phyloP scores from a whole-genome alignment of 2,329 filamentous ascomycete species.

The Aspergillus sp. region DNA sequence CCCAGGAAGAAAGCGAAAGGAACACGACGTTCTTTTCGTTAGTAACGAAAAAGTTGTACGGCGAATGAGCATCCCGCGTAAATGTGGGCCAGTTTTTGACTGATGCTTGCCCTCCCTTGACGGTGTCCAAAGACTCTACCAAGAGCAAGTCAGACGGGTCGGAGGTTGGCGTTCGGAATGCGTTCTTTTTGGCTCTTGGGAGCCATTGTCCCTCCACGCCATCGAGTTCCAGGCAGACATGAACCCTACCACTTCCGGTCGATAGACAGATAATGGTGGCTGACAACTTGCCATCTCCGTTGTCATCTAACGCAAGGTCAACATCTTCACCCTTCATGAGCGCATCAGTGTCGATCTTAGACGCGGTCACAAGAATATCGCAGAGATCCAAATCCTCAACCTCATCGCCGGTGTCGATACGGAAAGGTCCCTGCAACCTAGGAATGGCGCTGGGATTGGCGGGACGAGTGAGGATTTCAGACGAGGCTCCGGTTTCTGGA shows the following conservation, averaged over 20 bases:
- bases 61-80: slow-evolving; percentile 54
- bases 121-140: slow-evolving; percentile 46
- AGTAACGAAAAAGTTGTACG: slow-evolving; percentile 61
- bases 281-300: slow-evolving; percentile 52
- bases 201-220: slow-evolving; percentile 65
- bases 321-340: slow-evolving; percentile 54
- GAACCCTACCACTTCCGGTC: slow-evolving; percentile 55
- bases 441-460: slow-evolving; percentile 55
- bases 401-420: slow-evolving; percentile 49
- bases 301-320: slow-evolving; percentile 41
- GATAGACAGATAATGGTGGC: slow-evolving; percentile 59
- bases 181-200: slow-evolving; percentile 45
- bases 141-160: slow-evolving; percentile 45
- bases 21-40: slow-evolving; percentile 54
- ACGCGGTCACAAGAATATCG: slow-evolving; percentile 59
- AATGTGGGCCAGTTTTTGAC: slow-evolving; percentile 52
- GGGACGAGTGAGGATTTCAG: slow-evolving; percentile 59
- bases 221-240: slow-evolving; percentile 61
- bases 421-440: slow-evolving; percentile 62
- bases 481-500: slow-evolving; percentile 39
- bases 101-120: slow-evolving; percentile 27
- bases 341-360: slow-evolving; percentile 53
- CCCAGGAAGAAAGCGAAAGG: slow-evolving; percentile 58
- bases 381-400: slow-evolving; percentile 58
- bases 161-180: slow-evolving; percentile 41